Base-by-base conservation (phyloP, 441 rosid species). In the Macaranga tanarius region DNA sequence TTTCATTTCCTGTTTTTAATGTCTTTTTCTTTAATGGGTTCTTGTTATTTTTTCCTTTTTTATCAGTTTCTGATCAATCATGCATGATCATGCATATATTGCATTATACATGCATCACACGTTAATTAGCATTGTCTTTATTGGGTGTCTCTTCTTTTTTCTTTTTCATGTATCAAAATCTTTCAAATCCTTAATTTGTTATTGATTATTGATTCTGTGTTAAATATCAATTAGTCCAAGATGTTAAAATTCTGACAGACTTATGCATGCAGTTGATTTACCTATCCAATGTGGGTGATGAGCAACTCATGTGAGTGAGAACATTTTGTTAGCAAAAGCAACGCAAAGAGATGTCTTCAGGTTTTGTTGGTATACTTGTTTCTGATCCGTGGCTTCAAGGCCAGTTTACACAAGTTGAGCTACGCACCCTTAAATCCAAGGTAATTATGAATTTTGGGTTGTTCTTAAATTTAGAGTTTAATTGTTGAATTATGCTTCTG, bases 341-440 rank as follows among this genome's bases (percentile, higher is more conserved):
- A 63, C 20, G 69, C 67, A 54, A 74, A 69, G 77, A 66, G 31
- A 96, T 96, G 99, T 86, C 99, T 75, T 0, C 57, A 52, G 84
- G 89, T 85, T 95, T 85, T 82, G 95, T 86, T 74, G 99, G 99
- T 62, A 91, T 96, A 31, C 71, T 88, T 67, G 97, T 96, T 74
- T 92, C 98, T 78, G 99, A 96, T 93, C 96, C 91, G 81, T 87
- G 91, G 98, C 92, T 96, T 64, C 99, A 96, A 63, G 87, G 97
- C 80, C 98, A 96, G 79, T 96, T 96, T 91, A 96, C 99, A 60
- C 99, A 96, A 84, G 98, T 96, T 42, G 97, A 96, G 85, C 86
- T 93, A 23, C 97, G 98, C 16, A 85, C 94, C 62, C 95, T 96
- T 54, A 93, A 96, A 82, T 89, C 99, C 50, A 88, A 88, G 89